Conservation (phyloP, 371 early-diverging fungal genomes). For the Zychaea mexicana region DNA sequence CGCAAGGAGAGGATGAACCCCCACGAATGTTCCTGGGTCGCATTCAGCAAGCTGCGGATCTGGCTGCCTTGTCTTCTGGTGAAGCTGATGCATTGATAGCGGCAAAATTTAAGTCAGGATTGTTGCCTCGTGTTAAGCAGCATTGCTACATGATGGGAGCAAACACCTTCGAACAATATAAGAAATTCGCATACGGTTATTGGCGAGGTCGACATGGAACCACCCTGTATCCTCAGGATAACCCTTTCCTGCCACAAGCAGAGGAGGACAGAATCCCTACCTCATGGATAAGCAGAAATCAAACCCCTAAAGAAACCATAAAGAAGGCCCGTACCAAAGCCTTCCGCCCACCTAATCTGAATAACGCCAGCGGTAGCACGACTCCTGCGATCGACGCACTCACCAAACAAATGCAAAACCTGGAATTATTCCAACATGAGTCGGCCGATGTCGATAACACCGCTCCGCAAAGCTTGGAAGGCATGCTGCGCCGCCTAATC, state of each 20-base stretch:
- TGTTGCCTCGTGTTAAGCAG: conserved; percentile 5
- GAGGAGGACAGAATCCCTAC: neutral
- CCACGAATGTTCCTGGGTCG: conserved; percentile 7
- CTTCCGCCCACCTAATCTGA: neutral
- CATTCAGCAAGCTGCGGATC: conserved; percentile 12
- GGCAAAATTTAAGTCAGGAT: conserved; percentile 8
- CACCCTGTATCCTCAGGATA: neutral
- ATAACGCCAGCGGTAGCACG: too few species aligned
- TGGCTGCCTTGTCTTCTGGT: neutral
- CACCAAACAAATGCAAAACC: neutral
- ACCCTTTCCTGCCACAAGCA: neutral
- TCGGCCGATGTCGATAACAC: neutral
- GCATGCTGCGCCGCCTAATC: neutral
- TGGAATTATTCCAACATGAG: neutral
- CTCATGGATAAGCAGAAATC: neutral
- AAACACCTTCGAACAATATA: neutral
- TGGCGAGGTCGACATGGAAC: neutral
- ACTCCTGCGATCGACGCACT: neutral
- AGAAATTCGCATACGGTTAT: neutral
- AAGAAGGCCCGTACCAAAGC: neutral
- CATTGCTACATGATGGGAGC: neutral
- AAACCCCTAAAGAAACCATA: neutral
- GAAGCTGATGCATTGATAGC: neutral
- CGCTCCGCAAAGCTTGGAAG: neutral
- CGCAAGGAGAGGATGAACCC: conserved; percentile 16